Evolutionary conservation across 2,329 filamentous ascomycete genomes (phyloP).

Genomic region (Cladosporium sp.): DNA sequence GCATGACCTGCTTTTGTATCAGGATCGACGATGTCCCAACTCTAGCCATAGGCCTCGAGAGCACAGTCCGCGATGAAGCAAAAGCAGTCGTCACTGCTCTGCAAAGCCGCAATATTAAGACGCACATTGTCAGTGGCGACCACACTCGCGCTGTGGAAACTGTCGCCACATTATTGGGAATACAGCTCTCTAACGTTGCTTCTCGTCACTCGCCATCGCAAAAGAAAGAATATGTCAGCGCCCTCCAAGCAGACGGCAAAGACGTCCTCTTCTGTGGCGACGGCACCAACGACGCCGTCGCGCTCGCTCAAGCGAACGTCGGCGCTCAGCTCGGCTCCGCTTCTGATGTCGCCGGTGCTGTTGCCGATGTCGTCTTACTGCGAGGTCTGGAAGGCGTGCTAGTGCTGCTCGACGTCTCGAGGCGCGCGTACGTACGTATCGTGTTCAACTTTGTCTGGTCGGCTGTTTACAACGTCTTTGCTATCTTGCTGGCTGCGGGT

Average conservation of each 20-base stretch:
- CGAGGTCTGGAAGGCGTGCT: conserved; percentile 57
- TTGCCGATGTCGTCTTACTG: conserved; percentile 71
- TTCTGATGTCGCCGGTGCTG: conserved; percentile 66
- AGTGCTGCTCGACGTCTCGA: conserved; percentile 58
- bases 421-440: conserved; percentile 44
- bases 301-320: conserved; percentile 69
- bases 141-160: conserved; percentile 51
- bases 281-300: conserved; percentile 76
- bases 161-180: conserved; percentile 49
- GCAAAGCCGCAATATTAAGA: conserved; percentile 48
- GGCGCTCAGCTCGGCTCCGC: conserved; percentile 68
- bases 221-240: conserved; percentile 56
- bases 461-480: conserved; percentile 69
- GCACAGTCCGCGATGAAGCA: conserved; percentile 53
- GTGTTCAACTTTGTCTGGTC: conserved; percentile 72
- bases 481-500: conserved; percentile 67
- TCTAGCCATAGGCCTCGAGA: conserved; percentile 55
- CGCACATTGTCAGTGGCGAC: conserved; percentile 62
- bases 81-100: conserved; percentile 55
- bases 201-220: conserved; percentile 54
- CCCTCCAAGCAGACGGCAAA: conserved; percentile 26
- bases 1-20: conserved; percentile 60
- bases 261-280: conserved; percentile 73
- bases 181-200: conserved; percentile 44
- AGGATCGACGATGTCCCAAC: conserved; percentile 48